Evolutionary conservation across 139 green algal species (phyloP), one percentile per base, ranked within the genome.

Genomic region (Trebouxia sp.): DNA sequence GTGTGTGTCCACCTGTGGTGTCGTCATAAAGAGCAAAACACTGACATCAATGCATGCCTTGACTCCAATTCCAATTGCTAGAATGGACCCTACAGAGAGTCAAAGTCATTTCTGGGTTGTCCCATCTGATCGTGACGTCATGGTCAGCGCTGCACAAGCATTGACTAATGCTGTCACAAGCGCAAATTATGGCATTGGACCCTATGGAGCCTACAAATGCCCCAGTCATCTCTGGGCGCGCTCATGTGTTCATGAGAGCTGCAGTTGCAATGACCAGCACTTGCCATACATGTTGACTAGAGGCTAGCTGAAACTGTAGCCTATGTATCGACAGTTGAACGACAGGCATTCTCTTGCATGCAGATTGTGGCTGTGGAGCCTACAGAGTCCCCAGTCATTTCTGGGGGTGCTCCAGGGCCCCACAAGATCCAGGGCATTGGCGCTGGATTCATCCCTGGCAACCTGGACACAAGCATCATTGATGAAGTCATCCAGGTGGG

Each of bases 381-480:
- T 1, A 79, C 81, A 53, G 88, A 90, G 83, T 82, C 48, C 41
- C 80, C 86, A 20, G 78, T 90, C 62, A 83, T 90, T 26, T 88
- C 83, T 24, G 83, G 86, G 42, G 82, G 82, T 39, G 82, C 75
- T n/a, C 91, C 91, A 15, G 89, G 91, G 15, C 87, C 90, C 15
- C 91, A 95, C 87, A 95, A 95, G 83, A 95, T 94, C 70, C 92
- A 97, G 82, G 93, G 96, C 84, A 99, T 99, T 75, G 96, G 96
- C 39, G 96, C 96, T 0, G 97, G 97, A 11, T 99, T 99, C 81
- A 90, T 99, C 10, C 97, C 97, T 20, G 92, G 88, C 48, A 95
- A 95, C 83, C 86, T 98, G 22, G 90, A 98, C 80, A 90, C 88
- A 6, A 41, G 72, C n/a, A 48, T 99, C 24, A 86, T 97, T 51